phyloP scores from a whole-genome alignment of 768 basidiomycete species.

The Dentipellis sp. region DNA sequence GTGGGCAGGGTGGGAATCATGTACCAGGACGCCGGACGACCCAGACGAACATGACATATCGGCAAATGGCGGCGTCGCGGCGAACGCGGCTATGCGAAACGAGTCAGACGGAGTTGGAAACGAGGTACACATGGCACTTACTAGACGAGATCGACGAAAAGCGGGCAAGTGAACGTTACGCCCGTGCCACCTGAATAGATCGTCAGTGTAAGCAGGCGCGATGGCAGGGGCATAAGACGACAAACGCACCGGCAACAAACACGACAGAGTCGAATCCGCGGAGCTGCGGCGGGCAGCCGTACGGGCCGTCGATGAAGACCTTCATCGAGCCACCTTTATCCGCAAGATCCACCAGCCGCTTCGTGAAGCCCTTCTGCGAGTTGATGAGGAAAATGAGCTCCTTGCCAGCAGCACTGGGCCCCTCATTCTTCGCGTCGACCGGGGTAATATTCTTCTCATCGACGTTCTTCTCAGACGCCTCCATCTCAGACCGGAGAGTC shows the following conservation, averaged over 20 bases:
- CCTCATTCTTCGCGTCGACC: neutral
- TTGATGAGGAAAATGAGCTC: constrained; percentile 51
- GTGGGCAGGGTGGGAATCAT: neutral
- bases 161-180: constrained; percentile 36
- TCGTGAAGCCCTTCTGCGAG: constrained; percentile 59
- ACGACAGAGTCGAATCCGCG: constrained; percentile 34
- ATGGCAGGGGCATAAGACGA: too few species aligned
- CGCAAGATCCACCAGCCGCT: constrained; percentile 30
- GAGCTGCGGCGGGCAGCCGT: constrained; percentile 35
- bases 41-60: constrained; percentile 33
- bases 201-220: neutral
- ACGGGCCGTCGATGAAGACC: constrained; percentile 53
- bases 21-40: constrained; percentile 29
- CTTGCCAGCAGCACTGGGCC: constrained; percentile 17
- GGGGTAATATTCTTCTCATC: constrained; percentile 4
- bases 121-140: too few species aligned
- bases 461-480: neutral
- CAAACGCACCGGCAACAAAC: constrained; percentile 37
- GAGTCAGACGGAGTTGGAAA: neutral
- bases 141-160: constrained; percentile 34
- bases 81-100: constrained; percentile 18
- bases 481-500: too few species aligned
- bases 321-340: constrained; percentile 24
- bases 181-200: constrained; percentile 36
- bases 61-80: constrained; percentile 18